Evolutionary conservation across 2,329 filamentous ascomycete species (phyloP).

Genomic region (Paracamarosporium sp.): DNA sequence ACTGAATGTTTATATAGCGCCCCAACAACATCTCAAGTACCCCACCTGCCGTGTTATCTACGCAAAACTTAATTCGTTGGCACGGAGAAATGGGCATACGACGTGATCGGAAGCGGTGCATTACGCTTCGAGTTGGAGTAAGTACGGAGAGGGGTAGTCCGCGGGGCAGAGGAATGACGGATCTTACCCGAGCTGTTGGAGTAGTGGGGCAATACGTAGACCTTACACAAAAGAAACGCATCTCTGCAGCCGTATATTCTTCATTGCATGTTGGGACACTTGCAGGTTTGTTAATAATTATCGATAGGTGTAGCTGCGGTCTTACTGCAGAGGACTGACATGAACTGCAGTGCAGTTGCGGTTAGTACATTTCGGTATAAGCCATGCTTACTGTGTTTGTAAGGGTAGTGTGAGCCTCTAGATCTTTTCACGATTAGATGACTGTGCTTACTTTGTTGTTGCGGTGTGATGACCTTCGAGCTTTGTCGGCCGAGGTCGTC

Average conservation of each 20-base stretch:
- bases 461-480: neutral
- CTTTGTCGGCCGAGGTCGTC: too few species aligned
- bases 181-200: neutral
- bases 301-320: neutral
- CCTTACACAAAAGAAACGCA: neutral
- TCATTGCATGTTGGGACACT: neutral
- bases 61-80: neutral
- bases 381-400: neutral
- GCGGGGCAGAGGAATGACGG: conserved; percentile 5
- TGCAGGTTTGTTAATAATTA: neutral
- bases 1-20: neutral
- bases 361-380: neutral
- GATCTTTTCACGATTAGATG: neutral
- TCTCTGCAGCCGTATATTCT: neutral
- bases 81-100: neutral
- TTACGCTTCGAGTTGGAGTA: neutral
- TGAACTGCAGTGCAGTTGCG: neutral
- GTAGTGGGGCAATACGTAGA: neutral
- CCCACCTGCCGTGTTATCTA: neutral
- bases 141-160: conserved; percentile 7
- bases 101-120: neutral
- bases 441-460: neutral
- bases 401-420: neutral
- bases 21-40: neutral
- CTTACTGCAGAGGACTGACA: neutral